Evolutionary conservation across 768 basidiomycete genomes (phyloP), one percentile per base, ranked within the genome.

Genomic region (Tylopilus vinaceipallidus): DNA sequence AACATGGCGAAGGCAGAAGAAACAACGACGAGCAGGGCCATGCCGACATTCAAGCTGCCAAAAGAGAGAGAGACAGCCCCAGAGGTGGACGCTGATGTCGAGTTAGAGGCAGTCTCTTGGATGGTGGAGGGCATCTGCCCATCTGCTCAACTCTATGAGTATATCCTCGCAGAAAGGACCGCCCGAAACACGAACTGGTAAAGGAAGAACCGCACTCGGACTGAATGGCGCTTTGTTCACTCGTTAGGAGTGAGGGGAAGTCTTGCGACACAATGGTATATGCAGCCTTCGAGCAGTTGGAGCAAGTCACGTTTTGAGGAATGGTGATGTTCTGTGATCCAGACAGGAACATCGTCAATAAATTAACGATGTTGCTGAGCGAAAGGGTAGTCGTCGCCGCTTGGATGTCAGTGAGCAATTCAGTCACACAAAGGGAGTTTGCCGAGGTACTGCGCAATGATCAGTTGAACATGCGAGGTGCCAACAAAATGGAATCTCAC

Each of bases 371-470:
- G 34, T 61, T 64, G 43, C 9, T 45, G 26, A 63, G 4, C 4
- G 66, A 57, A 20, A 63, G 47, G 4, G 57, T 61, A 26, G 50
- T 52, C 4, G 59, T 63, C n/a, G 49, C 26, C 5, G 59, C 56
- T 63, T 90, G 75, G 16, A 85, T 54, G 56, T 73, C 74, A 20
- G 70, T 77, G 11, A 90, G 73, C 8, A 73, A 68, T 56, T 89
- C 74, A 0, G 81, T 80, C 22, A 77, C 56, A 61, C 88, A 91
- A 50, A 83, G 70, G 30, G 76, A 63, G 61, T 67, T 71, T 45
- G 60, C 52, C 14, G 62, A 61, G 33, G 73, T 68, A 53, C 71
- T 71, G 54, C 42, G 51, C 35, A 47, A 51, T 41, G 26, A 50
- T 39, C 16, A 48, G 32, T 42, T 2, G 37, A 35, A 1, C 6